Base-by-base conservation (phyloP, 192 early-diverging fungal genomes). In the Umbelopsis sp. region DNA sequence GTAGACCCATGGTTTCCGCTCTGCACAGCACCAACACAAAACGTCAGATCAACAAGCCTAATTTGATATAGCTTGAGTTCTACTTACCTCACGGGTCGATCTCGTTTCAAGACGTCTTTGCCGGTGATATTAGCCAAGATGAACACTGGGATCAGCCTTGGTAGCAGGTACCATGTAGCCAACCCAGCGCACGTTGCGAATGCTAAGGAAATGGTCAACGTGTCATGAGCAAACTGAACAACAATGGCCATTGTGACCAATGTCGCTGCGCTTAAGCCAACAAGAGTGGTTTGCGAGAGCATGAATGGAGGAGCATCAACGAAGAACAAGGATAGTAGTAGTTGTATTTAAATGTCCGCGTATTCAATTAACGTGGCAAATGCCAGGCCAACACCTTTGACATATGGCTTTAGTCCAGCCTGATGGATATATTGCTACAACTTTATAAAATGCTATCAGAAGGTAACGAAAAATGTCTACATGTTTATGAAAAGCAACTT, bases 1-100 rank as follows among this genome's bases (percentile, higher is more conserved):
- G 83, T 55, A 95, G 87, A 21, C 98, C 98, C 93, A 96, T 93
- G 71, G 90, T 93, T 80, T 99, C 98, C 1, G 97, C 87, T n/a
- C 94, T 95, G 76, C 7, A 20, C 10, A n/a, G 16, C 0, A 70
- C 7, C 1, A 2, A 30, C 8, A 71, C 16, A 41, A 4, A 41
- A 41, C 10, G 37, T 41, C 37, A 41, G 10, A 41, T 41, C 37
- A 9, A 41, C 11, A 69, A 37, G 35, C 11, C 51, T 21, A 45
- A 4, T 50, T 55, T 51, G 21, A 25, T 3, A 44, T n/a, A 16
- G 0, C 16, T 30, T 37, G 68, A 4, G 25, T 46, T 25, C 47
- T 41, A 75, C 78, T 78, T 82, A 94, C 93, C 91, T 83, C 7
- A 94, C 78, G 13, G 94, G 93, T 37, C 81, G 84, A 23, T 82